phyloP scores from a whole-genome alignment of 352 stramenopile genomes.

The Phytopythium delawarense region DNA sequence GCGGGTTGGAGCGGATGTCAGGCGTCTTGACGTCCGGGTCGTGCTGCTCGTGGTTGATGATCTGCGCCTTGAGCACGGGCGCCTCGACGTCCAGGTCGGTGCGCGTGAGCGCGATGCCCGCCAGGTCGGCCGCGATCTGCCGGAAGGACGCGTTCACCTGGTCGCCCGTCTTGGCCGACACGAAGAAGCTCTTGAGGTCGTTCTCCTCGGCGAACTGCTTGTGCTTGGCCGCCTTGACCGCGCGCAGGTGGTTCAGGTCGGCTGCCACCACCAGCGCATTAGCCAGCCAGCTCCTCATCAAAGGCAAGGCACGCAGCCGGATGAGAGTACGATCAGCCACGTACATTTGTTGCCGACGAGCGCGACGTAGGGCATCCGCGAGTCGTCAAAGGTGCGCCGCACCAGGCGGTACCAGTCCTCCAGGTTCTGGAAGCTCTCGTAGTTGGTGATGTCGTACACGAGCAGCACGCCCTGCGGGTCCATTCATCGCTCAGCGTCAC shows the following conservation, averaged over 20 bases:
- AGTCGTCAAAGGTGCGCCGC: constrained; percentile 78
- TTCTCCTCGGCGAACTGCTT: constrained; percentile 94
- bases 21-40: constrained; percentile 85
- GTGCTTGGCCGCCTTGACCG: constrained; percentile 86
- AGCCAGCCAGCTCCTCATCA: neutral
- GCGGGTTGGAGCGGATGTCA: constrained; percentile 47
- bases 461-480: constrained; percentile 79
- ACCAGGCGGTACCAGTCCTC: constrained; percentile 95
- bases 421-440: constrained; percentile 94
- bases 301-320: neutral
- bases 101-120: constrained; percentile 77
- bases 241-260: constrained; percentile 89
- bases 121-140: constrained; percentile 81
- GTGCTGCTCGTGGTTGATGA: constrained; percentile 91
- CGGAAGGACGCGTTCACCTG: constrained; percentile 86
- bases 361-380: constrained; percentile 86
- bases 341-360: constrained; percentile 92
- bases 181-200: constrained; percentile 88
- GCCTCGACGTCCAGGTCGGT: constrained; percentile 82
- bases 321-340: constrained; percentile 5
- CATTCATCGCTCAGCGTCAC: neutral
- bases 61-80: constrained; percentile 87
- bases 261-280: constrained; percentile 22
- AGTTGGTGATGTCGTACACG: constrained; percentile 96
- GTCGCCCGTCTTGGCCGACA: constrained; percentile 94